Evolutionary conservation across 805 yeast genomes (phyloP), one percentile per base, ranked within the genome.

Genomic region (Candida cerambycidarum): DNA sequence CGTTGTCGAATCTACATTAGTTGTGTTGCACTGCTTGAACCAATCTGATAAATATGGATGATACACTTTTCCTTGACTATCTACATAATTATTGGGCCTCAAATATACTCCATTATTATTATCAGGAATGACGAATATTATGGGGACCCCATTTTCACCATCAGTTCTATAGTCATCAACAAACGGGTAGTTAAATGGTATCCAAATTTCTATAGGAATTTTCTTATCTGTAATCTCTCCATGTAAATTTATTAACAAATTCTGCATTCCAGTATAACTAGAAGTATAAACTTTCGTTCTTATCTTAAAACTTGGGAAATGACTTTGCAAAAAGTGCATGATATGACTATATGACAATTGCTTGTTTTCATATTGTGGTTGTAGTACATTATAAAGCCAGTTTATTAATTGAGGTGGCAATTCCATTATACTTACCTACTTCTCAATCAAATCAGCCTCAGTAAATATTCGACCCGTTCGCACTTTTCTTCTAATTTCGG

Each of bases 111-210:
- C 69, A 11, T 56, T 58, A 17, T 62, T 55, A 27, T 65, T 66
- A n/a, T 80, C 73, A 2, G 83, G 80, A 15, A 75, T 70, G 9
- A 89, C 77, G 55, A 71, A 85, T 0, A 80, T 74, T n/a, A 79
- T 52, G 0, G 97, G 97, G 1, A 83, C 73, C 2, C 64, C 68
- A 28, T 53, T 52, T 15, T 53, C 49, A n/a, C 53, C 62, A 1
- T 50, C 48, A 12, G 4, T 3, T 9, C 32, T 16, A 6, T 28
- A 29, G 4, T 36, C 25, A 21, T 44, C 42, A 3, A 52, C 49
- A n/a, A 55, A 51, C 0, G 97, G 96, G 51, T 85, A 89, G 17
- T 71, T 67, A 19, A 73, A 71, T 0, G 96, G 95, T 4, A 90
- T 55, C 95, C 96, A 89, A 4, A 89, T 59, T 41, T 80, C 80